Percentiles rank a stretch among this genome's conserved stretches.
Conservation (phyloP, 306 rosid species). For the Lathyrus tuberosus region DNA sequence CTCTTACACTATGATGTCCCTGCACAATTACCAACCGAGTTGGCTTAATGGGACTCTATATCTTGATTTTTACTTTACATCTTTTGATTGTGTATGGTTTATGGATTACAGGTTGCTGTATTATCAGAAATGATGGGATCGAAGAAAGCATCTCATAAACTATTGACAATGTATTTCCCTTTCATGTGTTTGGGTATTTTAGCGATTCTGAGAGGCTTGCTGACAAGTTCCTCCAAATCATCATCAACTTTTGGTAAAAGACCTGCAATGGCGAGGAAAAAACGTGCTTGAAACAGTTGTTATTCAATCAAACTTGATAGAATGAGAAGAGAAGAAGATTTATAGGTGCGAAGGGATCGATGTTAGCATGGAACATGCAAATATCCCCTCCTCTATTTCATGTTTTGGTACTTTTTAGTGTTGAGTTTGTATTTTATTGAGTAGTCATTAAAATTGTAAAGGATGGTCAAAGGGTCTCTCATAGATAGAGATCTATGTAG, state of each 20-base stretch:
- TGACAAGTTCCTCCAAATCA: constrained; percentile 46
- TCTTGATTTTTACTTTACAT: constrained; percentile 15
- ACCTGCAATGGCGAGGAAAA: constrained; percentile 53
- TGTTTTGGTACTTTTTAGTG: constrained; percentile 18
- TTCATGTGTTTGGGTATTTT: constrained; percentile 63
- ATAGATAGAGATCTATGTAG: no score
- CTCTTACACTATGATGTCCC: no score
- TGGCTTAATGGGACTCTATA: not conserved
- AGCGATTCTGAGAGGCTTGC: constrained; percentile 63
- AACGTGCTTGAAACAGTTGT: constrained; percentile 50
- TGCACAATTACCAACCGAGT: no score
- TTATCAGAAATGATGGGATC: constrained; percentile 65
- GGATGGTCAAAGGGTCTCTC: not conserved
- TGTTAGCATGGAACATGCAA: constrained; percentile 30
- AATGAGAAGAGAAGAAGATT: constrained; percentile 18
- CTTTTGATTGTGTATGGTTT: constrained; percentile 16
- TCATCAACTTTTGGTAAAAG: constrained; percentile 42
- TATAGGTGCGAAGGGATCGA: constrained; percentile 20
- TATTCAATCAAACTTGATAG: constrained; percentile 16
- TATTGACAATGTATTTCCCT: constrained; percentile 55
- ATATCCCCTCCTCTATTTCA: constrained; percentile 26
- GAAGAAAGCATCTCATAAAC: constrained; percentile 60
- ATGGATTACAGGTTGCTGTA: constrained; percentile 58
- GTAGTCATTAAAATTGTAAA: not conserved
- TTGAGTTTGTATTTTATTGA: constrained; percentile 25